Evolutionary conservation across 2,329 filamentous ascomycete species (phyloP).

Genomic region (Calonectria henricotiae): DNA sequence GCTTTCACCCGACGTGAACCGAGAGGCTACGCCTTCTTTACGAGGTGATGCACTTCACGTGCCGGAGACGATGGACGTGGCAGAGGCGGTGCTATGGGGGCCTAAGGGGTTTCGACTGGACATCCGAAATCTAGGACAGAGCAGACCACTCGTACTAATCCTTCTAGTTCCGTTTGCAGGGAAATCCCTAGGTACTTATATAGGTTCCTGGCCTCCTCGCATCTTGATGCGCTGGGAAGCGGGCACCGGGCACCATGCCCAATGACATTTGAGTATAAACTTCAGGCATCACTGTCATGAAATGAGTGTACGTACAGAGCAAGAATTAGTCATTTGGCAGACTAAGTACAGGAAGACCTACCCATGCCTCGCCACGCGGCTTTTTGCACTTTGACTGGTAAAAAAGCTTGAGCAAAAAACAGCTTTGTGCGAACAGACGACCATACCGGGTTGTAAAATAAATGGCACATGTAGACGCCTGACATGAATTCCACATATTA

Average conservation of each 20-base stretch:
- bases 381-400: neutral
- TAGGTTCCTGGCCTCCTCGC: neutral
- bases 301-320: neutral
- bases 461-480: no score
- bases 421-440: neutral
- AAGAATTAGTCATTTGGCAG: neutral
- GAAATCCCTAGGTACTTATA: constrained; percentile 12
- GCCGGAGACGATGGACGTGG: neutral
- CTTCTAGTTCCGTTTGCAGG: constrained; percentile 26
- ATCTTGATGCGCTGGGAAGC: neutral
- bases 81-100: neutral
- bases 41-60: neutral
- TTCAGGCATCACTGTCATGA: neutral
- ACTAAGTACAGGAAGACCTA: neutral
- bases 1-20: neutral
- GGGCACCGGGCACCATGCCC: neutral
- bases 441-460: no score
- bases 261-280: neutral
- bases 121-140: neutral
- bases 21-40: neutral
- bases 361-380: neutral
- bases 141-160: constrained; percentile 6
- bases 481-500: no score
- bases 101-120: neutral
- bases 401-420: constrained; percentile 20